phyloP scores from a whole-genome alignment of 2,329 filamentous ascomycete genomes.

The Coleophoma cylindrospora region DNA sequence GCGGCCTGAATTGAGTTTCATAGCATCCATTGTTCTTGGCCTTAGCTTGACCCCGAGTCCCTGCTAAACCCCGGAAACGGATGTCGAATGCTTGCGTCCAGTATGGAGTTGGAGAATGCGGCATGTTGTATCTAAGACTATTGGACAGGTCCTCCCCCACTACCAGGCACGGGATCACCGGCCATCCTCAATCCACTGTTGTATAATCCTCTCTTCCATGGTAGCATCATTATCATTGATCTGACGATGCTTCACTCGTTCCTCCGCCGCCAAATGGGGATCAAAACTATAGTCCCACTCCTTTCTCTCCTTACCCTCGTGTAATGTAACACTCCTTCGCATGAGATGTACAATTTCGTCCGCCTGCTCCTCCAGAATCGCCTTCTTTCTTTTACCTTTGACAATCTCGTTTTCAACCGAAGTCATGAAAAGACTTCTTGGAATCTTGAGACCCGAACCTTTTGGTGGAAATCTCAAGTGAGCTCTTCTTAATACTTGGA shows the following conservation, averaged over 20 bases:
- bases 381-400: neutral
- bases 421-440: slow-evolving; percentile 15
- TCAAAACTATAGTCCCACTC: slow-evolving; percentile 18
- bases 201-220: neutral
- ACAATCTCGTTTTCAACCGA: neutral
- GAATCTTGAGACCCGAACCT: slow-evolving; percentile 16
- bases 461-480: slow-evolving; percentile 20
- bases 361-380: slow-evolving; percentile 12
- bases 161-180: too few relatives aligned
- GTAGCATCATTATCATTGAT: neutral
- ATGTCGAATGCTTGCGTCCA: too few relatives aligned
- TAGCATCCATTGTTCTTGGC: too few relatives aligned
- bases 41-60: too few relatives aligned
- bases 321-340: slow-evolving; percentile 17
- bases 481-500: slow-evolving; percentile 8
- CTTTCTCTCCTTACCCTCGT: slow-evolving; percentile 16
- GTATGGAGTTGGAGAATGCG: too few relatives aligned
- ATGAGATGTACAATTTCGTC: slow-evolving; percentile 16
- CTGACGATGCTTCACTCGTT: slow-evolving; percentile 2
- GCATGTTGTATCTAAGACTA: too few relatives aligned
- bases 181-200: neutral
- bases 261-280: slow-evolving; percentile 9
- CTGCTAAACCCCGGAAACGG: too few relatives aligned
- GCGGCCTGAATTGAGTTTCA: too few relatives aligned
- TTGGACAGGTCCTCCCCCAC: too few relatives aligned